Evolutionary conservation across 2,329 filamentous ascomycete species (phyloP), one percentile per base, ranked within the genome.

Genomic region (Aspergillus sp.): DNA sequence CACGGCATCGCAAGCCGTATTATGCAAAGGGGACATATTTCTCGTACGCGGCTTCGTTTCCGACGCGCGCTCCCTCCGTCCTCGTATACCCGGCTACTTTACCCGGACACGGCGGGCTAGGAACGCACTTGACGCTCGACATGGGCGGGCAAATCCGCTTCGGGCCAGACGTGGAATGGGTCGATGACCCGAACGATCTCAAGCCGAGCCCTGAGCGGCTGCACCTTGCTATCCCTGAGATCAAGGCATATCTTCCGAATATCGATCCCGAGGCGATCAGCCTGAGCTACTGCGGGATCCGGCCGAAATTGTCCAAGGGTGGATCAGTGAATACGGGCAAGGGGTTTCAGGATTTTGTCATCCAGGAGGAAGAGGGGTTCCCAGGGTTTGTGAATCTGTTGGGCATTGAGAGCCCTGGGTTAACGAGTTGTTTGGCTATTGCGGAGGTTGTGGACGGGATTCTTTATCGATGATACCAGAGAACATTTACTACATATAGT

Each of bases 21-120:
- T 98, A 90, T 78, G 94, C 94, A 62, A 99, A 99, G 80, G 95
- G 95, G 0, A 94, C 92, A 63, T 99, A 99, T 81, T 98, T 96
- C 80, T 91, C 89, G 31, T 98, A 97, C 80, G 78, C 84, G 0
- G 81, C 87, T 1, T 86, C 88, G 0, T 72, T 73, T 1, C 93
- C 92, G 0, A 83, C 79, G 9, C 47, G 34, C n/a, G 48, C 55
- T 46, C 87, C 93, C 11, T 81, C 79, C 2, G 91, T 90, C 0
- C 86, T 99, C 23, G 83, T 99, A 54, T 99, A 98, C 73, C 95
- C 95, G 0, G 93, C 91, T 0, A 93, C 94, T 0, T 83, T 91
- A 8, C 90, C 93, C 0, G 93, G 93, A 2, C 86, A 89, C 23
- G 93, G 87, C 55, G 94, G 95, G 0, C 94, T 99, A 0, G 95